Conservation (phyloP, 2,329 filamentous ascomycete genomes). For the Xylariales sp. region DNA sequence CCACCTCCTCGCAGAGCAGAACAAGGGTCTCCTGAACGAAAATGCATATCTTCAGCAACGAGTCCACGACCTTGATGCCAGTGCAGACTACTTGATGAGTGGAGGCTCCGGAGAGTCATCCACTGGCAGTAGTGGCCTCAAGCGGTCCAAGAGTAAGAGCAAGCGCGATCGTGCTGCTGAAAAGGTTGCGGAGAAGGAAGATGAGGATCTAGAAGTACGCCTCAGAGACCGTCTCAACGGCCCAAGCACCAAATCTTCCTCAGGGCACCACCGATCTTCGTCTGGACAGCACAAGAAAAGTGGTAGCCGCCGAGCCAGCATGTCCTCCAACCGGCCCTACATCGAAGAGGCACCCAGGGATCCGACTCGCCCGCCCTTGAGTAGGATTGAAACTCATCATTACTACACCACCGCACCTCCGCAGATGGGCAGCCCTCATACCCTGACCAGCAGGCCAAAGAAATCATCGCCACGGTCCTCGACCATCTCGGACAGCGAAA, state of each 20-base stretch:
- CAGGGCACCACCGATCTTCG: background rate
- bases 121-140: background rate
- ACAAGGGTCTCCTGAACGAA: slow-evolving; percentile 21
- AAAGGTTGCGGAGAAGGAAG: too few species aligned
- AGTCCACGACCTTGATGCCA: slow-evolving; percentile 1
- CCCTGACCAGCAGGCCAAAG: too few species aligned
- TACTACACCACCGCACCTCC: background rate
- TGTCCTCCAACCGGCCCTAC: background rate
- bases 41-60: background rate
- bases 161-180: background rate
- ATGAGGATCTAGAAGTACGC: background rate
- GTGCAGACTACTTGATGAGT: slow-evolving; percentile 8
- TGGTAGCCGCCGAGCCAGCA: background rate
- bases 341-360: background rate
- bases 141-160: slow-evolving; percentile 3
- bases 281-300: background rate
- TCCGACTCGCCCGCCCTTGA: background rate
- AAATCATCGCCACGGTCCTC: too few species aligned
- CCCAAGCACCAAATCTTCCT: background rate
- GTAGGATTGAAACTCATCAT: too few species aligned
- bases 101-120: slow-evolving; percentile 6
- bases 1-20: too few species aligned
- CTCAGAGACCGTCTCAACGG: slow-evolving; percentile 6
- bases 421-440: too few species aligned
- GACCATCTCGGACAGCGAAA: too few species aligned